These are phyloP conservation scores for Thymus mandschuricus DNA, from an alignment of 257 asterid genomes.

Conservation along the genomic window DNA sequence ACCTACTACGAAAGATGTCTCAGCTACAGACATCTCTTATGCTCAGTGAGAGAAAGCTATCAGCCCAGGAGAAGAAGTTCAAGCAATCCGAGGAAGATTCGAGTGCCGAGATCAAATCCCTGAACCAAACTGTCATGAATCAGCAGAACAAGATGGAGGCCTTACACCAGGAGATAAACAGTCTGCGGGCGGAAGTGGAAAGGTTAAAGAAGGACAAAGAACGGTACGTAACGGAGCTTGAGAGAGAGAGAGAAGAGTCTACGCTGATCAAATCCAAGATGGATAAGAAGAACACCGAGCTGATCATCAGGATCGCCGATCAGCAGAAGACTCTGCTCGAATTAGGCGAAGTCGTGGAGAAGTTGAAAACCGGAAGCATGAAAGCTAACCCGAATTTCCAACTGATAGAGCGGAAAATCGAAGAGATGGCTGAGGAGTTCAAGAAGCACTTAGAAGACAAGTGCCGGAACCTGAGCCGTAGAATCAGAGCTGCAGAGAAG, in stretches of 20 bases:
- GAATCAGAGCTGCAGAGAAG: conserved; percentile 85
- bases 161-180: conserved; percentile 32
- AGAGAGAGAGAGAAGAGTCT: conserved; percentile 36
- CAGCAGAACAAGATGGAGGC: conserved; percentile 1
- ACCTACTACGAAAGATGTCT: conserved; percentile 38
- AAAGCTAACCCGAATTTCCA: conserved; percentile 42
- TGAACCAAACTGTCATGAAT: conserved; percentile 9
- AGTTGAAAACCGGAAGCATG: conserved; percentile 37
- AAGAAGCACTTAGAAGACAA: conserved; percentile 69
- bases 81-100: conserved; percentile 9
- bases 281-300: conserved; percentile 47
- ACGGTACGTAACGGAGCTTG: conserved; percentile 13
- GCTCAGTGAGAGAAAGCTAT: conserved; percentile 38
- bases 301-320: conserved; percentile 37
- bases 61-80: conserved; percentile 25
- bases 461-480: conserved; percentile 61
- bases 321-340: conserved; percentile 45
- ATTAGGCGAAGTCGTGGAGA: conserved; percentile 30
- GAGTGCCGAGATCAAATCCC: background rate
- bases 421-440: conserved; percentile 67
- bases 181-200: conserved; percentile 37
- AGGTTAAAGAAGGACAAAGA: conserved; percentile 25
- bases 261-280: conserved; percentile 26
- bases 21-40: conserved; percentile 41
- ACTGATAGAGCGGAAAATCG: conserved; percentile 54